These are phyloP conservation scores for Saccharomycopsis lassenensis DNA, from an alignment of 805 yeast species.

Conservation along the genomic window DNA sequence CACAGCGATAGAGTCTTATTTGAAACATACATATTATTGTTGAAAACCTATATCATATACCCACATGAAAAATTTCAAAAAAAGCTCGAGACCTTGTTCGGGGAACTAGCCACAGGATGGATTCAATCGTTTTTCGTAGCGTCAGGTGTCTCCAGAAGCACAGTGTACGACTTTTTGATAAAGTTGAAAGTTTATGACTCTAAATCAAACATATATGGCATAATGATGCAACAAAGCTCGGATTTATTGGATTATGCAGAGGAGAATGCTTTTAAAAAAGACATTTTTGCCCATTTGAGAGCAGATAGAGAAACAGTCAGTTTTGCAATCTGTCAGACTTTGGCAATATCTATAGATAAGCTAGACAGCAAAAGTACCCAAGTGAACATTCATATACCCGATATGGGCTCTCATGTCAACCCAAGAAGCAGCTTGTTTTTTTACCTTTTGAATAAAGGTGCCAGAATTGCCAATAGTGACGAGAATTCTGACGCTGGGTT, in stretches of 20 bases:
- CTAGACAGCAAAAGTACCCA: slow-evolving; percentile 27
- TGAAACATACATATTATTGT: slow-evolving; percentile 21
- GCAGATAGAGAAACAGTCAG: slow-evolving; percentile 2
- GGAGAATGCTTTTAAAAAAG: slow-evolving; percentile 3
- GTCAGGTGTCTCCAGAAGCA: too few relatives aligned
- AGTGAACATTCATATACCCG: slow-evolving; percentile 33
- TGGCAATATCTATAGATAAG: slow-evolving; percentile 30
- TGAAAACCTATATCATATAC: slow-evolving; percentile 24
- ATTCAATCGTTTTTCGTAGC: too few relatives aligned
- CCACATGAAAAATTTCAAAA: slow-evolving; percentile 23
- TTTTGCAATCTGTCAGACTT: slow-evolving; percentile 10
- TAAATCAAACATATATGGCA: too few relatives aligned
- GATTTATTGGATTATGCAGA: background rate
- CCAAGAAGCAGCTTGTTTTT: slow-evolving; percentile 24
- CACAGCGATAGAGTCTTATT: too few relatives aligned
- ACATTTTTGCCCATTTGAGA: slow-evolving; percentile 16
- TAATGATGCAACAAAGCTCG: too few relatives aligned
- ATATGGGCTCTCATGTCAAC: slow-evolving; percentile 26
- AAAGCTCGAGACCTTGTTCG: too few relatives aligned
- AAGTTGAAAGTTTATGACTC: slow-evolving; percentile 18
- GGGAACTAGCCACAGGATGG: too few relatives aligned
- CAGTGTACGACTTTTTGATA: slow-evolving; percentile 11
- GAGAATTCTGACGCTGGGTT: background rate
- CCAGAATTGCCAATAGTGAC: background rate
- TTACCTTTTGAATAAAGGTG: slow-evolving; percentile 4